Evolutionary conservation across 2,329 filamentous ascomycete genomes (phyloP), one percentile per base, ranked within the genome.

Genomic region (Cercospora janseana): DNA sequence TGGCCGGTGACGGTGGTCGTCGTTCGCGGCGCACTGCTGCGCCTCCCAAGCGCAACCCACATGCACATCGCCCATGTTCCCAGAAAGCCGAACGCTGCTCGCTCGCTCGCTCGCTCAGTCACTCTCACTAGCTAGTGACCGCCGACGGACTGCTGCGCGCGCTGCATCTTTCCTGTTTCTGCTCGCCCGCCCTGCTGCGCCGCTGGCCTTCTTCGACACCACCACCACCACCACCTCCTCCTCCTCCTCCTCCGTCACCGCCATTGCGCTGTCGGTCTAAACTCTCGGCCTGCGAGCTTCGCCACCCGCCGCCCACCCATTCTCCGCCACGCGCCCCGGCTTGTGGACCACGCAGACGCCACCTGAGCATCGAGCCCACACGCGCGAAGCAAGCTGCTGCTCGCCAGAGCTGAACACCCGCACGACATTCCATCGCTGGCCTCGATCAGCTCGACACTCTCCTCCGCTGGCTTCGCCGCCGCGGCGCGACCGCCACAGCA

Each of bases 321-420:
- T 15, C 28, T 38, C 32, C 44, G 44, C 44, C 32, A 38, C 44
- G 44, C 21, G 34, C 32, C 31, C 31, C 44, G 44, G 44, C 23
- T 46, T 32, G n/a, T 46, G 21, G n/a, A 46, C n/a, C n/a, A n/a
- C n/a, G 44, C 44, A 46, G 44, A 46, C 44, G 44, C 44, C 44
- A 46, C 44, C 29, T 28, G 23, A 35, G 44, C n/a, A 46, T 32
- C 34, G 27, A 46, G 41, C 28, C 29, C 42, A 24, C 42, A 21
- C 10, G 26, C 42, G 28, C 16, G 28, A 45, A 34, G 27, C 29
- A 34, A 23, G 27, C 13, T 20, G 26, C 9, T 15, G 31, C 18
- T 31, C 43, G 21, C 27, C 31, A 31, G 18, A 32, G 10, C 24
- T 23, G 18, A 38, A 7, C 34, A 23, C 12, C 34, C 13, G 31